A percentile compares a stretch with the other conserved stretches of the same genome.
Evolutionary conservation across 305 asterid species (phyloP).

Genomic region (Coffea humblotiana): DNA sequence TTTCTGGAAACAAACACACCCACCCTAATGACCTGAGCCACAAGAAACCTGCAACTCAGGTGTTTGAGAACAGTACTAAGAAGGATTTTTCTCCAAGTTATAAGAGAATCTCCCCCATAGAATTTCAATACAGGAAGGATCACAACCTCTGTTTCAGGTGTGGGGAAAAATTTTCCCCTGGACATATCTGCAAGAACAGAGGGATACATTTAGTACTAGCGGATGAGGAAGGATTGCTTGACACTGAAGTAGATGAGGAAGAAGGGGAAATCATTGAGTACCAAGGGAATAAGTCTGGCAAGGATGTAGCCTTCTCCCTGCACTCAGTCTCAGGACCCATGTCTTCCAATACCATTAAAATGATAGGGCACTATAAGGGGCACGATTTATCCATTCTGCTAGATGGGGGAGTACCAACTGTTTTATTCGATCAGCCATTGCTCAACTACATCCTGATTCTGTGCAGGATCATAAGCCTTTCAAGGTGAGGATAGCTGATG

Average conservation of each 20-base stretch:
- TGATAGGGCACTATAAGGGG: rapidly evolving
- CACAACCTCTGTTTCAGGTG: neutral
- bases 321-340: neutral
- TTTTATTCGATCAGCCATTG: too few relatives aligned
- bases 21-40: too few relatives aligned
- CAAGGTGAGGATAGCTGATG: neutral
- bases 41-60: too few relatives aligned
- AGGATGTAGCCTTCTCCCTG: neutral
- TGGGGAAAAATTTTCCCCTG: neutral
- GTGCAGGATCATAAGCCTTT: too few relatives aligned
- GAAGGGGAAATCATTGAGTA: neutral
- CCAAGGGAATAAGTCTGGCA: neutral
- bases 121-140: neutral
- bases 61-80: too few relatives aligned
- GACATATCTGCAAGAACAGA: too few relatives aligned
- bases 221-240: neutral
- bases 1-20: too few relatives aligned
- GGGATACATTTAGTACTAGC: neutral
- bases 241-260: too few relatives aligned
- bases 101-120: neutral
- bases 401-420: too few relatives aligned
- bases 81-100: too few relatives aligned
- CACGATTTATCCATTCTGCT: too few relatives aligned
- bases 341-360: neutral
- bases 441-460: too few relatives aligned